phyloP scores from a whole-genome alignment of 352 stramenopile species.

The Phytophthora hybrid region DNA sequence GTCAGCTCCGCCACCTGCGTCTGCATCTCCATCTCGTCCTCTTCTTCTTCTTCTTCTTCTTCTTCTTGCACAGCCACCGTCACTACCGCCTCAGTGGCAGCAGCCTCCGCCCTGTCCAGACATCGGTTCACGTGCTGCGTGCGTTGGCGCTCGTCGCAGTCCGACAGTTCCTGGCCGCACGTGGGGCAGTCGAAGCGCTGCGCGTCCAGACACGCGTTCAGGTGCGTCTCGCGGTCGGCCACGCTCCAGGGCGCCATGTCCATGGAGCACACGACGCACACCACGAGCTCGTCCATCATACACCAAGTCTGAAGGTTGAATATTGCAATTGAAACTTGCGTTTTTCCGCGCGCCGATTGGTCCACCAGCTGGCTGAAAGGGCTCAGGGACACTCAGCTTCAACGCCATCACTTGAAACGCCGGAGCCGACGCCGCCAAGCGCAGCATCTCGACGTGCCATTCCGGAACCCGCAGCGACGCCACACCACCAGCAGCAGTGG shows the following conservation, averaged over 20 bases:
- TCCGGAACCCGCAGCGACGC: neutral
- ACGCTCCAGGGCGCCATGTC: constrained; percentile 65
- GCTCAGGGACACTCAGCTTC: constrained; percentile 13
- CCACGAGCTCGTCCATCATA: constrained; percentile 28
- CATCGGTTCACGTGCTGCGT: constrained; percentile 77
- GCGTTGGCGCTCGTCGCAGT: constrained; percentile 74
- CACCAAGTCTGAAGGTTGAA: constrained; percentile 5
- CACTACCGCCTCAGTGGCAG: neutral
- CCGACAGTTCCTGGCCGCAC: constrained; percentile 62
- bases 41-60: constrained; percentile 1
- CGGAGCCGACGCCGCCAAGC: neutral
- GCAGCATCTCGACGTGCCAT: constrained; percentile 1
- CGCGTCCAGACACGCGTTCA: constrained; percentile 82
- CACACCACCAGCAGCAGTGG: neutral
- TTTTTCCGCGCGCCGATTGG: neutral
- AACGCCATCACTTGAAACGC: constrained; percentile 31
- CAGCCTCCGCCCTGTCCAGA: constrained; percentile 47
- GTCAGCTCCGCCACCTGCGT: constrained; percentile 12
- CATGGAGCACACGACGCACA: constrained; percentile 68
- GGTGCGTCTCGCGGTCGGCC: constrained; percentile 60
- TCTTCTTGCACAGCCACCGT: constrained; percentile 1
- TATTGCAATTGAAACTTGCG: constrained; percentile 1
- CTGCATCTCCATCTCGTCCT: constrained; percentile 17
- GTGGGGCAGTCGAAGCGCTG: constrained; percentile 61
- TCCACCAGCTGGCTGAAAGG: neutral